phyloP scores from a whole-genome alignment of 2,329 filamentous ascomycete genomes.

The Diaporthe eres region DNA sequence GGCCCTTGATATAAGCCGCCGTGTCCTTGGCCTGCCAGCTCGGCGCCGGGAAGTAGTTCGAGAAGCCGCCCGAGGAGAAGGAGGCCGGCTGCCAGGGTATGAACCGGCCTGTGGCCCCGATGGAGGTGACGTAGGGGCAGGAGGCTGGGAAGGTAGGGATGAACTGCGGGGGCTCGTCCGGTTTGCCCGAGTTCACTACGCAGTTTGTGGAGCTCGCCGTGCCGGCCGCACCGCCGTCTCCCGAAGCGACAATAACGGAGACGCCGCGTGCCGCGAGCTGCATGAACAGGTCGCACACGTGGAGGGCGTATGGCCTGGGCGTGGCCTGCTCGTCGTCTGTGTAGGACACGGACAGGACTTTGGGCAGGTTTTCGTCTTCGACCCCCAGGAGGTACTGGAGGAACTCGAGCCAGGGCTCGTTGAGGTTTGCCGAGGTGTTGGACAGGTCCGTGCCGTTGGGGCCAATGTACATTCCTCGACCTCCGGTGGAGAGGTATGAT shows the following conservation, averaged over 20 bases:
- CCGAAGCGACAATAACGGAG: constrained; percentile 62
- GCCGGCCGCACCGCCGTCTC: constrained; percentile 56
- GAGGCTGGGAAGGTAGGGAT: constrained; percentile 62
- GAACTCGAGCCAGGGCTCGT: constrained; percentile 35
- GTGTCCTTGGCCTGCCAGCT: constrained; percentile 54
- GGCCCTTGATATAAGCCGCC: constrained; percentile 45
- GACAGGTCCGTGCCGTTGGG: constrained; percentile 6
- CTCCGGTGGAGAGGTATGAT: constrained; percentile 19
- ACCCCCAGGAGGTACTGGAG: constrained; percentile 21
- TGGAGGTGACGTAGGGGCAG: constrained; percentile 60
- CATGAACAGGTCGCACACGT: constrained; percentile 65
- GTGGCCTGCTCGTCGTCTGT: constrained; percentile 67
- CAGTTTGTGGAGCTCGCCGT: constrained; percentile 54
- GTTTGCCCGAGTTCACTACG: constrained; percentile 48
- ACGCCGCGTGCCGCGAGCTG: constrained; percentile 66
- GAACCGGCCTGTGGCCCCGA: constrained; percentile 43
- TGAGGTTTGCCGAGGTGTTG: constrained; percentile 5
- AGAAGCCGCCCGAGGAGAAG: constrained; percentile 56
- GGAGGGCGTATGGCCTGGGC: constrained; percentile 67
- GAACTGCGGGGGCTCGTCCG: constrained; percentile 56
- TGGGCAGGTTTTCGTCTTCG: constrained; percentile 58
- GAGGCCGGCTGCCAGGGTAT: constrained; percentile 36
- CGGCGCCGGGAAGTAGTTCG: constrained; percentile 60
- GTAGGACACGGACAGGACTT: constrained; percentile 70
- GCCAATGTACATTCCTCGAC: constrained; percentile 6